Conservation (phyloP, 345 rosid genomes). For the Pistacia integerrima region DNA sequence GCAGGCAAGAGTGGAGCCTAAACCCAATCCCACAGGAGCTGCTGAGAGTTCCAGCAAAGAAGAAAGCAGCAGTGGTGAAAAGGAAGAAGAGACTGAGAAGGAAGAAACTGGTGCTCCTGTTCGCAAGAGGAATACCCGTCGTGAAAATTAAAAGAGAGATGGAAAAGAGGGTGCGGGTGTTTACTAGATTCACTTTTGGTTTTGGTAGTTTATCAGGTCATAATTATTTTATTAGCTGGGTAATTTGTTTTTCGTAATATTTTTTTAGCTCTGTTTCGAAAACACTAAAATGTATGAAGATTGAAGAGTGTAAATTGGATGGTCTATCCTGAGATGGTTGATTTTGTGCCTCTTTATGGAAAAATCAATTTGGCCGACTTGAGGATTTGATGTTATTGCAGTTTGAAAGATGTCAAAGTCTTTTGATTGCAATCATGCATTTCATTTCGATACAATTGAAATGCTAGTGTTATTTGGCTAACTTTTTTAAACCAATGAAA, state of each 20-base stretch:
- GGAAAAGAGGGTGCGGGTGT: not conserved
- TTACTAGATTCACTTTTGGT: constrained; percentile 25
- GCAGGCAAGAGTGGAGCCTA: constrained; percentile 46
- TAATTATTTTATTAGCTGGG: constrained; percentile 30
- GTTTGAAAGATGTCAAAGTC: not conserved
- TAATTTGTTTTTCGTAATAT: constrained; percentile 10
- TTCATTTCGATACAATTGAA: not conserved
- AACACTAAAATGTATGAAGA: constrained; percentile 26
- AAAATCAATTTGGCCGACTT: not conserved
- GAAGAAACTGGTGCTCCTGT: constrained; percentile 44
- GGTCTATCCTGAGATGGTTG: constrained; percentile 9
- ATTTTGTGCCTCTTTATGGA: not conserved
- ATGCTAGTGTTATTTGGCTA: not conserved
- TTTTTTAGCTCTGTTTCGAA: constrained; percentile 19
- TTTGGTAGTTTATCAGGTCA: constrained; percentile 29
- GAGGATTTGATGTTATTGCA: not conserved
- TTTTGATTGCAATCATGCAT: not conserved
- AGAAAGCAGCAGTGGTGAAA: constrained; percentile 43
- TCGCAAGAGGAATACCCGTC: constrained; percentile 60
- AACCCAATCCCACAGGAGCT: constrained; percentile 36
- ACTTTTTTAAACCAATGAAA: too few relatives aligned
- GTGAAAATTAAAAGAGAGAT: constrained; percentile 42
- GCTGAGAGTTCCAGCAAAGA: constrained; percentile 49
- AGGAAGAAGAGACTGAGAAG: constrained; percentile 46
- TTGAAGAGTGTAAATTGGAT: constrained; percentile 38